Percentiles rank a stretch among this genome's conserved stretches.
phyloP scores from a whole-genome alignment of 2,329 filamentous ascomycete species.

The Colletotrichum tofieldiae region DNA sequence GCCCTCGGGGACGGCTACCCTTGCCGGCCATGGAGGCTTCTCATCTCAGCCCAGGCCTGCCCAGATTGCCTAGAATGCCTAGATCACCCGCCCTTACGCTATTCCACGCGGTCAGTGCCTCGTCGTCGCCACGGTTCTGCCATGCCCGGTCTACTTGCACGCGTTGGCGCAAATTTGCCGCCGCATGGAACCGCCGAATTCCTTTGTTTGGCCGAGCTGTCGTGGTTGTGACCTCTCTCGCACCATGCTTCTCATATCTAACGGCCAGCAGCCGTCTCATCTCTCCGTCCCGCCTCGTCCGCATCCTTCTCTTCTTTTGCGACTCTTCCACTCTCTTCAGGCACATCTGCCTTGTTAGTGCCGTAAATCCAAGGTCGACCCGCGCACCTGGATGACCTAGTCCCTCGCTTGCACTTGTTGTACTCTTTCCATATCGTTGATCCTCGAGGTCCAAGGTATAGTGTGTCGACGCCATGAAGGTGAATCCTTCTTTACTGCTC shows the following conservation, averaged over 20 bases:
- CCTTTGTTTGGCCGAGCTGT: neutral
- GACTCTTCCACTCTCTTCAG: slow-evolving; percentile 11
- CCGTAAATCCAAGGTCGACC: neutral
- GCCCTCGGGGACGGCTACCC: neutral
- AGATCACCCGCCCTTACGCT: slow-evolving; percentile 35
- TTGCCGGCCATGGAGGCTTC: slow-evolving; percentile 1
- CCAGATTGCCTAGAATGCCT: slow-evolving; percentile 28
- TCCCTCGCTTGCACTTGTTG: slow-evolving; percentile 19
- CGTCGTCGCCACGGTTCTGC: slow-evolving; percentile 19
- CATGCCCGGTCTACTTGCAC: neutral
- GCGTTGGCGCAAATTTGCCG: slow-evolving; percentile 12
- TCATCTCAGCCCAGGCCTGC: slow-evolving; percentile 22
- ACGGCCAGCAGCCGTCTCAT: slow-evolving; percentile 19
- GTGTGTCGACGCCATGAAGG: slow-evolving; percentile 50
- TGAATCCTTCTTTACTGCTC: slow-evolving; percentile 48
- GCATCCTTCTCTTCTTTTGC: neutral
- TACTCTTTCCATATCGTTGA: neutral
- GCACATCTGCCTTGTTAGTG: slow-evolving; percentile 1
- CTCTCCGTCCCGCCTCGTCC: slow-evolving; percentile 1
- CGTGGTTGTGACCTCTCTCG: neutral
- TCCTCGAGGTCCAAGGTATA: neutral
- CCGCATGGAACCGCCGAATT: slow-evolving; percentile 16
- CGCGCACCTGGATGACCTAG: neutral
- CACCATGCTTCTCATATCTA: slow-evolving; percentile 28
- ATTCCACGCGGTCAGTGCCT: slow-evolving; percentile 22